Evolutionary conservation across 2,329 filamentous ascomycete species (phyloP).

Genomic region (Mariannaea sp.): DNA sequence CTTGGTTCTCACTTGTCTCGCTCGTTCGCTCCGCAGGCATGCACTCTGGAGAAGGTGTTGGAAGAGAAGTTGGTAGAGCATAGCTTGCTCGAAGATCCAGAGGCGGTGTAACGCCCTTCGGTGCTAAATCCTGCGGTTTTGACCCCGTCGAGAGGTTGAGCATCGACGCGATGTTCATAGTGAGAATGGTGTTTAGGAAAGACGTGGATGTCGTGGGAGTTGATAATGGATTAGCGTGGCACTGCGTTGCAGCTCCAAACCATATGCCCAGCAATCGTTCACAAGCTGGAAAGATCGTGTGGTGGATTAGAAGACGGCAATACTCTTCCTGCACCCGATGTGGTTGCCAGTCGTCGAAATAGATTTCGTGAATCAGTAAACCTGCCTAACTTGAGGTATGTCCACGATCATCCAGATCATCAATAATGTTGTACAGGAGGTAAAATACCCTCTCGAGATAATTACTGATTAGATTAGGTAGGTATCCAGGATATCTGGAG

Average conservation of each 20-base stretch:
- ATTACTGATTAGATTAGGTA: constrained; percentile 34
- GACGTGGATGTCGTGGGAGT: neutral
- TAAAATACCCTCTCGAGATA: constrained; percentile 25
- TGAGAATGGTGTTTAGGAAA: constrained; percentile 19
- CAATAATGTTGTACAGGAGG: constrained; percentile 16
- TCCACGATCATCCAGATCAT: constrained; percentile 10
- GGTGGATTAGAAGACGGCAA: constrained; percentile 20
- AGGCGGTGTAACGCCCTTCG: constrained; percentile 17
- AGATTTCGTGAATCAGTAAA: constrained; percentile 19
- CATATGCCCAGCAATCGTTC: neutral
- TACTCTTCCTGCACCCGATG: constrained; percentile 19
- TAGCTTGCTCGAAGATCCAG: constrained; percentile 10
- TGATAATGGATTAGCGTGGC: constrained; percentile 12
- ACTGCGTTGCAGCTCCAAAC: neutral
- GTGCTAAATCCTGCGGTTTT: constrained; percentile 14
- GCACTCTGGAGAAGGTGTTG: constrained; percentile 44
- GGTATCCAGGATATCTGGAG: constrained; percentile 13
- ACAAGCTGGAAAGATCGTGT: constrained; percentile 1
- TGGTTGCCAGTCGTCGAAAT: constrained; percentile 18
- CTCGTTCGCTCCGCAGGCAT: constrained; percentile 31
- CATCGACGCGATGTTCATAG: constrained; percentile 29
- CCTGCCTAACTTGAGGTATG: constrained; percentile 26
- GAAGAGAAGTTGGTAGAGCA: constrained; percentile 31
- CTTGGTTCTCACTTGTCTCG: constrained; percentile 30
- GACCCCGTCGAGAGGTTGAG: constrained; percentile 33